phyloP scores from a whole-genome alignment of 176 grass and related monocot genomes.

The Typha latifolia region DNA sequence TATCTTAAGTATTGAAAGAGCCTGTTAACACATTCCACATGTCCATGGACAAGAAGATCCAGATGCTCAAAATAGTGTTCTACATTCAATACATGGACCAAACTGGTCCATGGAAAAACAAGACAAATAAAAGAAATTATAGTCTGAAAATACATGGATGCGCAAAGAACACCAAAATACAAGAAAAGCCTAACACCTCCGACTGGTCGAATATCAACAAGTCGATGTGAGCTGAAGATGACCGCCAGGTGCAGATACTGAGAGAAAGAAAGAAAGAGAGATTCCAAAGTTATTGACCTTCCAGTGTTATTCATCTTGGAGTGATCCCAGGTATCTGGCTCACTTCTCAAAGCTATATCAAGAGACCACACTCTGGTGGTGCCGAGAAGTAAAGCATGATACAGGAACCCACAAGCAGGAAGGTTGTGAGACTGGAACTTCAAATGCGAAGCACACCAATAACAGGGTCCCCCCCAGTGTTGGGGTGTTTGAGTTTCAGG shows the following conservation, averaged over 20 bases:
- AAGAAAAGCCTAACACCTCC: constrained; percentile 68
- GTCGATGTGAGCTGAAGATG: constrained; percentile 52
- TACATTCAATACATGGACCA: constrained; percentile 8
- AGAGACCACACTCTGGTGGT: background rate
- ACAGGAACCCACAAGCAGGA: constrained; percentile 20
- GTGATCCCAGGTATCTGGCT: constrained; percentile 17
- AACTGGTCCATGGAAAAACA: constrained; percentile 16
- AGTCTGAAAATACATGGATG: constrained; percentile 44
- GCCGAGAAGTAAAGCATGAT: no score
- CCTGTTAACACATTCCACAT: background rate
- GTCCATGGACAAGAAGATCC: background rate
- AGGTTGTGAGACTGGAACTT: constrained; percentile 1
- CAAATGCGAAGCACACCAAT: constrained; percentile 54
- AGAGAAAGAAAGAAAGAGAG: constrained; percentile 48
- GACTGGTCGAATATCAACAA: constrained; percentile 69
- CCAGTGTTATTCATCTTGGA: constrained; percentile 31
- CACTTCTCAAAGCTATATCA: constrained; percentile 32
- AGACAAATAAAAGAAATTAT: constrained; percentile 29
- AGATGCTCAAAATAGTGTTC: background rate
- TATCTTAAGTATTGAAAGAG: background rate
- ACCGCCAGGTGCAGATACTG: constrained; percentile 71
- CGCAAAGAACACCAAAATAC: constrained; percentile 23
- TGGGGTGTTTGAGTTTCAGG: constrained; percentile 75
- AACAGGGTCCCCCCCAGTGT: constrained; percentile 30
- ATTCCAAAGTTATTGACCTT: constrained; percentile 33